Evolutionary conservation across 1,284 basidiomycete genomes (phyloP).

Genomic region (Cutaneotrichosporon curvatum): DNA sequence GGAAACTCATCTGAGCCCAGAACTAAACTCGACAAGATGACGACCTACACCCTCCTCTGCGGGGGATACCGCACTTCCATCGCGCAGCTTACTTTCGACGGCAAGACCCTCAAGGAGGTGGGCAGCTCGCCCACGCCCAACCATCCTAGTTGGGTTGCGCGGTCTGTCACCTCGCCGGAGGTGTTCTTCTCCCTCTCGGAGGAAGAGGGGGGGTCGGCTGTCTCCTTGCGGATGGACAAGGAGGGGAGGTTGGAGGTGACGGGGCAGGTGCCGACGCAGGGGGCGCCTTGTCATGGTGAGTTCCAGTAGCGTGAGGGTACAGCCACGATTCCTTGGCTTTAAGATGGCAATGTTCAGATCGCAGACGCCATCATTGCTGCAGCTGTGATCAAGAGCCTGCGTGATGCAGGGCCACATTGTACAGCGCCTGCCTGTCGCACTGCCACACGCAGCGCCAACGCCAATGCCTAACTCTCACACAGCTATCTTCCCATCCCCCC

Average conservation of each 20-base stretch:
- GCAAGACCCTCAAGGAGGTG: not conserved
- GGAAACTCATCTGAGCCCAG: too few relatives aligned
- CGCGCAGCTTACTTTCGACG: slow-evolving; percentile 26
- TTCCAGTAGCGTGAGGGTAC: slow-evolving; percentile 1
- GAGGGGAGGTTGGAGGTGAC: slow-evolving; percentile 29
- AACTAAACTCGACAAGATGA: too few relatives aligned
- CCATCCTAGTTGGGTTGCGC: slow-evolving; percentile 35
- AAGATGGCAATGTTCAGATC: too few relatives aligned
- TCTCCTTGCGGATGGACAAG: slow-evolving; percentile 21
- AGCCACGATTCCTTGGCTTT: not conserved
- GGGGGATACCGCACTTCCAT: slow-evolving; percentile 33
- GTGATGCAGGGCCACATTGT: not conserved
- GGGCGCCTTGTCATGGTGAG: slow-evolving; percentile 36
- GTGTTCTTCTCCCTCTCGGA: slow-evolving; percentile 35
- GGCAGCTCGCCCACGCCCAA: slow-evolving; percentile 7
- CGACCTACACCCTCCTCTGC: slow-evolving; percentile 30
- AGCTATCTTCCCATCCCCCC: too few relatives aligned
- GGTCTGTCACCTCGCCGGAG: not conserved
- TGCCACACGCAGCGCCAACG: too few relatives aligned
- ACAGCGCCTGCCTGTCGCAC: too few relatives aligned
- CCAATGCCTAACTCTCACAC: too few relatives aligned
- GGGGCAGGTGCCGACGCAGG: slow-evolving; percentile 24
- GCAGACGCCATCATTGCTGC: too few relatives aligned
- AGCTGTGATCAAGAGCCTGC: too few relatives aligned
- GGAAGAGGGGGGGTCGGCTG: slow-evolving; percentile 21